Evolutionary conservation across 495 filamentous ascomycete species (phyloP), one percentile per base, ranked within the genome.

Genomic region (Lophiostoma macrostomum): DNA sequence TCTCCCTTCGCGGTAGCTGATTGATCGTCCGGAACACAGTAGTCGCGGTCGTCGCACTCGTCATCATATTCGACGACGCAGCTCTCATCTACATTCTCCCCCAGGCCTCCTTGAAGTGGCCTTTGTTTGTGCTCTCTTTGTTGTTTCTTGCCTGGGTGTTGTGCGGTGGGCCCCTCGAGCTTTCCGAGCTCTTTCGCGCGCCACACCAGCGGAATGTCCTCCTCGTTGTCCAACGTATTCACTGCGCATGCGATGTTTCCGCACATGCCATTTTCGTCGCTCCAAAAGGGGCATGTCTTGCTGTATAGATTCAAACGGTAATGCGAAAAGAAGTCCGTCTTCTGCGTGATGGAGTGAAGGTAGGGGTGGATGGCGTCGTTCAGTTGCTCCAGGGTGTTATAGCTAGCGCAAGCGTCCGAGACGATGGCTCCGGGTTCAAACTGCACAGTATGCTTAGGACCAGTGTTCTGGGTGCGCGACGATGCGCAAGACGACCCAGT

Each of bases 31-130:
- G 91, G 91, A 5, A 97, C 80, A 74, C 93, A 98, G 68, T 97
- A 98, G 64, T 98, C 93, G 24, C 91, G 79, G 47, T 97, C 89
- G 70, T 98, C 93, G 57, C 93, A 96, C 67, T 98, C 93, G 60
- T 97, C 94, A 62, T 96, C 93, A 65, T 93, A 95, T 69, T 98
- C 93, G 1, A 96, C 83, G 34, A 98, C 88, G 69, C 93, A 98
- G 63, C 88, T 95, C 71, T 98, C 93, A 16, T 88, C 88, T 7
- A 95, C 91, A 45, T 84, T 75, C 41, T 90, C 87, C 27, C 93
- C 93, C 29, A 98, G 73, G 64, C 80, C 76, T 2, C 91, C 94
- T 63, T 86, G 81, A 14, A 98, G 74, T 12, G 93, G 93, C 53
- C 79, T 75, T 57, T 83, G 64, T 24, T 78, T 76, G 31, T 79